Evolutionary conservation across 2,329 filamentous ascomycete species (phyloP).

Genomic region (Aspergillus alliaceus): DNA sequence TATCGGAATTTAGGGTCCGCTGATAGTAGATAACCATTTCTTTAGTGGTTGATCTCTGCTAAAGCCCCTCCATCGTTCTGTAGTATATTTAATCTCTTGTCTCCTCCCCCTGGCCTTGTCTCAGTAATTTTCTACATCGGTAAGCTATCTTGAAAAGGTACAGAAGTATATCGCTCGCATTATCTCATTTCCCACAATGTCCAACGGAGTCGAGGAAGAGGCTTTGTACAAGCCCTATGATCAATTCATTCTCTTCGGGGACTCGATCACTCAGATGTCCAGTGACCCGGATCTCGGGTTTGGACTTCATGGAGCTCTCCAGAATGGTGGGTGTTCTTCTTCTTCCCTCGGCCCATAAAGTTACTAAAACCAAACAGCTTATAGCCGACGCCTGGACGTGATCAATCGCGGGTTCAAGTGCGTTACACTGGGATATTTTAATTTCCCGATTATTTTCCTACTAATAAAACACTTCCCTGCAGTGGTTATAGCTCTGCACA

Average conservation of each 20-base stretch:
- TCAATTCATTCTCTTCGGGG: slow-evolving; percentile 82
- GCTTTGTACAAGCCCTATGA: slow-evolving; percentile 53
- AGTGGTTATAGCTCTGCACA: slow-evolving; percentile 81
- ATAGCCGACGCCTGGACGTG: slow-evolving; percentile 76
- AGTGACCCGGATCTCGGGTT: slow-evolving; percentile 65
- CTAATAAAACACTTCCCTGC: slow-evolving; percentile 4
- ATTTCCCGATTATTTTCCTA: slow-evolving; percentile 9
- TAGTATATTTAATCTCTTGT: background rate
- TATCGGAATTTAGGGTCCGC: background rate
- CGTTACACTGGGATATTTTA: slow-evolving; percentile 4
- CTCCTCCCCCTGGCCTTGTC: background rate
- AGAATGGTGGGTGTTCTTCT: slow-evolving; percentile 58
- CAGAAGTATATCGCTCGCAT: background rate
- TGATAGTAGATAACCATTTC: background rate
- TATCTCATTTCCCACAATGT: slow-evolving; percentile 11
- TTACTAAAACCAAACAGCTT: slow-evolving; percentile 52
- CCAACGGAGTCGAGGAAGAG: slow-evolving; percentile 7
- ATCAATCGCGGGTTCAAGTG: slow-evolving; percentile 80
- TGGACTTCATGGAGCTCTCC: slow-evolving; percentile 70
- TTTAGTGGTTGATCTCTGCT: background rate
- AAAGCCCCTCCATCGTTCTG: background rate
- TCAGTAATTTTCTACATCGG: background rate
- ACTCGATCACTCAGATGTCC: slow-evolving; percentile 78
- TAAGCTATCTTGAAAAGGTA: background rate
- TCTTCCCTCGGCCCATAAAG: background rate